Percentiles rank a stretch among this genome's conserved stretches.
Conservation (phyloP, 768 basidiomycete genomes). For the Pisolithus albus region DNA sequence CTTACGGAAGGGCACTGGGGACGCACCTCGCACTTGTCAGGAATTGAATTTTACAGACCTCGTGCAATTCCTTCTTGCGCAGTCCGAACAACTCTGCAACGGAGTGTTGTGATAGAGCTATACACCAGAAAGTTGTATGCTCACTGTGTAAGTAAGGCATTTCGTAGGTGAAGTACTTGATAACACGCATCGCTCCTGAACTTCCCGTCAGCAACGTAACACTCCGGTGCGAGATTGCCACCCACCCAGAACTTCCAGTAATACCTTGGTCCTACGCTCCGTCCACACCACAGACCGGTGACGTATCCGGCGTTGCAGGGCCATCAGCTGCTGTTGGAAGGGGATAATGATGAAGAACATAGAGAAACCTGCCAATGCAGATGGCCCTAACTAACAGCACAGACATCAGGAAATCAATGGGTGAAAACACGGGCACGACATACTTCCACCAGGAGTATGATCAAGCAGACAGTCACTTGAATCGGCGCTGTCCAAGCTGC, state of each 20-base stretch:
- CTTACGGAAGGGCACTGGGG: neutral
- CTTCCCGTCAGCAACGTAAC: neutral
- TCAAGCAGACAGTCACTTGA: constrained; percentile 52
- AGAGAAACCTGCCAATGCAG: constrained; percentile 64
- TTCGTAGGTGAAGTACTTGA: constrained; percentile 75
- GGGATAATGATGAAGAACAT: constrained; percentile 59
- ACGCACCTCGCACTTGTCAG: constrained; percentile 57
- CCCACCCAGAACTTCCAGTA: constrained; percentile 58
- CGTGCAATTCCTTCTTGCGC: constrained; percentile 48
- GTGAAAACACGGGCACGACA: constrained; percentile 1
- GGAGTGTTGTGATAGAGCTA: neutral
- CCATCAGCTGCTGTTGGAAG: constrained; percentile 58
- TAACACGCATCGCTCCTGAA: constrained; percentile 58
- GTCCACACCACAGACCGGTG: constrained; percentile 55
- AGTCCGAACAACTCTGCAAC: constrained; percentile 45
- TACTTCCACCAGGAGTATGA: constrained; percentile 54
- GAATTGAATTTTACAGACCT: constrained; percentile 50
- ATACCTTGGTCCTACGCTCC: constrained; percentile 52
- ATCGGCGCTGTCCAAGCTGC: constrained; percentile 64
- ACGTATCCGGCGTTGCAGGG: constrained; percentile 46
- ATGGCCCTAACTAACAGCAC: constrained; percentile 50
- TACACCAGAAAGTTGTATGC: constrained; percentile 10
- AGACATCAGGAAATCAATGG: neutral
- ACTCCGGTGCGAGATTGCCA: neutral
- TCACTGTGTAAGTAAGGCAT: constrained; percentile 56